A percentile compares a stretch with the other conserved stretches of the same genome.
Evolutionary conservation across 768 basidiomycete species (phyloP).

Genomic region (Mycena alexandri): DNA sequence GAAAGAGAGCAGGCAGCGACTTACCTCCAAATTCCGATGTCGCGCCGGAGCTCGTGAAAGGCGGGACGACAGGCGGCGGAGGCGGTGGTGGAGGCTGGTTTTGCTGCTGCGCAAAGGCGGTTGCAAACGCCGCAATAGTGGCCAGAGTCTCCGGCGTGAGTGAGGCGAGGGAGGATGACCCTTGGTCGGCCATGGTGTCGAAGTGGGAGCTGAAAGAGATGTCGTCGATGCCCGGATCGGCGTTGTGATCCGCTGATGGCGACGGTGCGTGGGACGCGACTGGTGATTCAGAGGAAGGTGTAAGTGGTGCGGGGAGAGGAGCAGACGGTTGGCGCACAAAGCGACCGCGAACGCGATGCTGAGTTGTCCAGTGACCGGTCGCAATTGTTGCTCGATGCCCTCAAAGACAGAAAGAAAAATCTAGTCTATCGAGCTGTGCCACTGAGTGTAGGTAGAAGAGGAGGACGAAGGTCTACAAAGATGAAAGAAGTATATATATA

Average conservation of each 20-base stretch:
- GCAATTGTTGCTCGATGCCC: conserved; percentile 30
- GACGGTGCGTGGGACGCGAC: conserved; percentile 15
- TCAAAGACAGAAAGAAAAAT: conserved; percentile 17
- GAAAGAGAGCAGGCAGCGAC: conserved; percentile 28
- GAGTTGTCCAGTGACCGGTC: conserved; percentile 14
- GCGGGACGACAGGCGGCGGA: conserved; percentile 24
- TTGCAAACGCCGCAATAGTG: conserved; percentile 17
- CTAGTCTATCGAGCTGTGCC: conserved; percentile 17
- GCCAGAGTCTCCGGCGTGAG: conserved; percentile 21
- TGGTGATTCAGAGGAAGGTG: conserved; percentile 10
- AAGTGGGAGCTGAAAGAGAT: conserved; percentile 23
- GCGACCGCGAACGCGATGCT: conserved; percentile 14
- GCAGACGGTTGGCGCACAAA: conserved; percentile 10
- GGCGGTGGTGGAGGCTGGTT: conserved; percentile 7
- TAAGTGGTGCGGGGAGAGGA: conserved; percentile 14
- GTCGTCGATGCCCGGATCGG: conserved; percentile 13
- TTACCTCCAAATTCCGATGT: conserved; percentile 27
- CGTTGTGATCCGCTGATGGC: conserved; percentile 17
- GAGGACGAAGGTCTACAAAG: conserved; percentile 4
- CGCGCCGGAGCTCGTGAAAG: conserved; percentile 22
- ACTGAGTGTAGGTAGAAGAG: neutral
- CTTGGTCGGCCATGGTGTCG: conserved; percentile 5
- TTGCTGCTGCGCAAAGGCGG: conserved; percentile 10
- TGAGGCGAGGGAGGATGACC: neutral
- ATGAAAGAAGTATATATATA: conserved; percentile 12